Base-by-base conservation (phyloP, 805 yeast genomes). In the Zygosaccharomyces bisporus region DNA sequence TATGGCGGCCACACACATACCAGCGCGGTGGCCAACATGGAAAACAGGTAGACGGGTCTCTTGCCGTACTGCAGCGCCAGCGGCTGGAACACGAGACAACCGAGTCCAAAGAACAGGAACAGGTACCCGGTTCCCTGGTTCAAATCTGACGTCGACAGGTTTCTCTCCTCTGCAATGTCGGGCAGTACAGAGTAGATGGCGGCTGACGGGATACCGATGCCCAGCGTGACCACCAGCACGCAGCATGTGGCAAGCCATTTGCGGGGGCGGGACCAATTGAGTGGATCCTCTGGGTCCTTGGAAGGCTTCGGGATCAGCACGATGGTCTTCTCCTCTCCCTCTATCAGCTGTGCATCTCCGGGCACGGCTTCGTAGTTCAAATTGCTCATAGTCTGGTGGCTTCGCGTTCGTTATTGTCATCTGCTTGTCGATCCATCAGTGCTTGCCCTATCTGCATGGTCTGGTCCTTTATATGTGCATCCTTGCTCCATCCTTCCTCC, bases 251-350 rank as follows among this genome's bases (percentile, higher is more conserved):
- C 71, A 27, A 74, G 34, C 61, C 66, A 60, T 54, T 80, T 80
- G 39, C 84, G 69, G 30, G 56, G 49, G 18, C 54, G 60, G 1
- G 76, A 43, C 88, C 88, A 83, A 54, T 79, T 80, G 44, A 83
- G 65, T 1, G 88, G 88, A 55, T 83, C 89, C 51, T 81, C 77
- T 6, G 40, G 40, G 19, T 37, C 40, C 32, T 37, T 37, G 6
- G 83, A 73, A 1, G 89, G 89, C 7, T 77, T 76, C 24, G 89
- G 88, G 35, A 79, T 73, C 34, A 81, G 65, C 9, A 82, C 75
- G 46, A 80, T 72, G 27, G 66, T 65, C 7, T 61, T 53, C 21
- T 59, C 54, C 16, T 39, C 31, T 18, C 43, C 43, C 13, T 29
- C 36, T 6, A 39, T 16, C 4, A 37, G 20, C 7, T 13, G 18